Conservation (phyloP, 306 rosid species). For the Phaseolus lunatus region DNA sequence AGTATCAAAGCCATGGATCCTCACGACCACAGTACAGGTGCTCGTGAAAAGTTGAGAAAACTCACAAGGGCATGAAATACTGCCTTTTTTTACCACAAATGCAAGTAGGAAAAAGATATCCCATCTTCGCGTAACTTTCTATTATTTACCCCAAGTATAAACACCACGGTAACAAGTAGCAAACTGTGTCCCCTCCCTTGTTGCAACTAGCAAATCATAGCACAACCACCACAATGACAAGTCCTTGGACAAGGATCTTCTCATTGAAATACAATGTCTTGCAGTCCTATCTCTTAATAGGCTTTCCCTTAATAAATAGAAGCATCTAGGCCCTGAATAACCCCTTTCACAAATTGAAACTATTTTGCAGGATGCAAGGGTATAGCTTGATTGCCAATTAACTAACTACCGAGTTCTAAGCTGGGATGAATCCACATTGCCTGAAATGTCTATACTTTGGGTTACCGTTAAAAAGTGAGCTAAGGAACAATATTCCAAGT, state of each 20-base stretch:
- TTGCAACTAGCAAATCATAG: background rate
- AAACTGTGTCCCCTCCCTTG: background rate
- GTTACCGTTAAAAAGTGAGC: background rate
- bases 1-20: background rate
- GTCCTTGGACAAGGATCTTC: background rate
- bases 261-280: background rate
- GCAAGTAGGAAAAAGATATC: constrained; percentile 2
- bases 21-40: background rate
- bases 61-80: background rate
- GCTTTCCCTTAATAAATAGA: background rate
- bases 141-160: background rate
- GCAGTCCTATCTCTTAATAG: background rate
- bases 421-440: constrained; percentile 1
- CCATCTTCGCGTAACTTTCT: background rate
- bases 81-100: background rate
- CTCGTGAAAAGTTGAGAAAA: background rate
- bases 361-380: background rate
- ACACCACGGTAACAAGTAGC: background rate
- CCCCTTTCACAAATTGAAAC: background rate
- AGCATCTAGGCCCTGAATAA: background rate
- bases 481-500: background rate
- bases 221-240: background rate
- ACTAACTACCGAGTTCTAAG: background rate
- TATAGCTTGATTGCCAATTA: background rate
- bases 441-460: background rate